These are phyloP conservation scores for Clonostachys byssicola DNA, from an alignment of 2,329 filamentous ascomycete genomes.

Conservation along the genomic window DNA sequence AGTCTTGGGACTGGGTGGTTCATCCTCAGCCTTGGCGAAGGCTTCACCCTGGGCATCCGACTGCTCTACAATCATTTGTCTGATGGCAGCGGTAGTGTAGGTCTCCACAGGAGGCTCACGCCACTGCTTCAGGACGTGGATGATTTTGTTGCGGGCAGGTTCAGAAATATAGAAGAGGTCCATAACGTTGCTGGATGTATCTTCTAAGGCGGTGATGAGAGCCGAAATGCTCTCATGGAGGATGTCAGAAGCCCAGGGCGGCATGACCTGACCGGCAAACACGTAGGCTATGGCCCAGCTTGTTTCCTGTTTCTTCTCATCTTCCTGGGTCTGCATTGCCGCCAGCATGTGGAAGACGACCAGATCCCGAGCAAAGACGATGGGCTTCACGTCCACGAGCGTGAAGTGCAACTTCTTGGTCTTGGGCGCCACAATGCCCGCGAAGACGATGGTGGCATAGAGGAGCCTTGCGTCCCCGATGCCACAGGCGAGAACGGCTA, in stretches of 20 bases:
- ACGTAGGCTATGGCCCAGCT: background rate
- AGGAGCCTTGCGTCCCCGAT: background rate
- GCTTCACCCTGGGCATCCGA: too few relatives aligned
- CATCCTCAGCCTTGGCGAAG: background rate
- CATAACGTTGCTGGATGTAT: background rate
- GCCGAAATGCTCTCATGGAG: background rate
- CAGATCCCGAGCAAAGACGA: background rate
- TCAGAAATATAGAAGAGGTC: background rate
- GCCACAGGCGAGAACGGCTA: background rate
- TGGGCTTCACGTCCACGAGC: background rate
- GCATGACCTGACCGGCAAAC: background rate
- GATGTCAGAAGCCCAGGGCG: background rate
- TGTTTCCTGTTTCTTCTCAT: conserved; percentile 1
- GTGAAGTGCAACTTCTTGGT: background rate
- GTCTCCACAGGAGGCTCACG: background rate
- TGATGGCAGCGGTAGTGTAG: background rate
- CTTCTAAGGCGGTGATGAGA: background rate
- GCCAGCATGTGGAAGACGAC: background rate
- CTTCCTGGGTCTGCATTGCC: background rate
- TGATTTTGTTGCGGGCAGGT: background rate
- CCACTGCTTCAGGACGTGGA: background rate
- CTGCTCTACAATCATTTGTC: background rate
- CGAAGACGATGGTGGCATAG: background rate
- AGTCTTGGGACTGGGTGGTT: background rate
- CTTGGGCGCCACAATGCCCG: background rate